Conservation (phyloP, 495 filamentous ascomycete species). For the Aspergillus avenaceus region DNA sequence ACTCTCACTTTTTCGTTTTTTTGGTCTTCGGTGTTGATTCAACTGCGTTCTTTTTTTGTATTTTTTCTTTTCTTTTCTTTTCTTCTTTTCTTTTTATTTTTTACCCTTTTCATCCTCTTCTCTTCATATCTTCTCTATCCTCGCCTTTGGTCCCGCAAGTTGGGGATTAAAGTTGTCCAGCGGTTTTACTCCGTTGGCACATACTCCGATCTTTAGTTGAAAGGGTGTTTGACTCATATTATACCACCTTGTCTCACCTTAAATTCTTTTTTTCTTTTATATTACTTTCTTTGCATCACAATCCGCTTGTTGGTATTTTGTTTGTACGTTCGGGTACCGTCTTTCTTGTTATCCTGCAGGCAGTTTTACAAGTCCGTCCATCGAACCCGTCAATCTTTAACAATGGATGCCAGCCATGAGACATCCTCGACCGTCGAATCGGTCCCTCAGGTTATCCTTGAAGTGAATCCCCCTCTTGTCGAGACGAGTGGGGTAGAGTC, state of each 20-base stretch:
- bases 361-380: neutral
- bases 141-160: too few species aligned
- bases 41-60: neutral
- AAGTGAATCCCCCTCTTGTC: slow-evolving; percentile 3
- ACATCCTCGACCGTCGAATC: slow-evolving; percentile 12
- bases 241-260: neutral
- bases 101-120: neutral
- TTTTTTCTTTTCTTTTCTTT: neutral
- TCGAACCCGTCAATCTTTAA: neutral
- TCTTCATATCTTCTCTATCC: neutral
- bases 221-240: slow-evolving; percentile 1
- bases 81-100: neutral
- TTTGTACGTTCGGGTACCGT: neutral
- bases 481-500: slow-evolving; percentile 4
- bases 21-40: neutral
- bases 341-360: neutral
- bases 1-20: slow-evolving; percentile 5
- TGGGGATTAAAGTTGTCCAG: too few species aligned
- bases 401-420: slow-evolving; percentile 24
- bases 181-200: too few species aligned
- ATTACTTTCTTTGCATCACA: slow-evolving; percentile 3
- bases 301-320: neutral
- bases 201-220: neutral
- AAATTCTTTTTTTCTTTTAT: neutral
- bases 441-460: slow-evolving; percentile 11